Evolutionary conservation across 75 land plant genomes (phyloP), one percentile per base, ranked within the genome.

Genomic region (Picea glauca): DNA sequence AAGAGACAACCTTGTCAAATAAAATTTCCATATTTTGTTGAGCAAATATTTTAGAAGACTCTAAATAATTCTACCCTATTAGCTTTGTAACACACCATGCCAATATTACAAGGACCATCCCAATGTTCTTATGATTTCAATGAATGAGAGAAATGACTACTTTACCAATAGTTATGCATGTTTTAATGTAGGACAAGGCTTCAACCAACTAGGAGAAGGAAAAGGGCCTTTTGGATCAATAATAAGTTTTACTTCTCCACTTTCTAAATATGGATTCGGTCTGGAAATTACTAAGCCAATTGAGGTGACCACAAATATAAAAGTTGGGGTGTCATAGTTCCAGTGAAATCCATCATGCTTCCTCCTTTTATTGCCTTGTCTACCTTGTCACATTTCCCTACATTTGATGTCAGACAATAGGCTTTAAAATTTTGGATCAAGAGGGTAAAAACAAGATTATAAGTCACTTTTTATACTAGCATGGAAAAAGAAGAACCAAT

Each of bases 351-450:
- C n/a, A 89, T 90, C 68, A 88, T 91, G 13, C 84, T 86, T 23
- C 98, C 98, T 5, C 96, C 91, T 78, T 95, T 95, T 78, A 93
- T 79, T 33, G 78, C 96, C 80, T 93, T 91, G 62, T 89, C 87
- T 58, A 93, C 93, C 61, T 78, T 87, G 17, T 91, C 91, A 43
- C 93, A 76, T 65, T 93, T 90, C 46, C 98, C 96, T 94, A 86
- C 81, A 66, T 66, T 66, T 15, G 32, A 32, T 50, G 13, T 50
- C 56, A 73, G 46, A 77, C 26, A 59, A 31, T 8, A 59, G 13
- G 33, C 26, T 13, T 66, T 33, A 66, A 12, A 33, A 33, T 4
- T 66, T 33, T 3, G 13, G 20, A 33, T 7, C 31, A 66, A 40
- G 32, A 17, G 17, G 43, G 38, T 21, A 26, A 26, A 26, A 33